Evolutionary conservation across 306 rosid species (phyloP).

Genomic region (Rosa rugosa): DNA sequence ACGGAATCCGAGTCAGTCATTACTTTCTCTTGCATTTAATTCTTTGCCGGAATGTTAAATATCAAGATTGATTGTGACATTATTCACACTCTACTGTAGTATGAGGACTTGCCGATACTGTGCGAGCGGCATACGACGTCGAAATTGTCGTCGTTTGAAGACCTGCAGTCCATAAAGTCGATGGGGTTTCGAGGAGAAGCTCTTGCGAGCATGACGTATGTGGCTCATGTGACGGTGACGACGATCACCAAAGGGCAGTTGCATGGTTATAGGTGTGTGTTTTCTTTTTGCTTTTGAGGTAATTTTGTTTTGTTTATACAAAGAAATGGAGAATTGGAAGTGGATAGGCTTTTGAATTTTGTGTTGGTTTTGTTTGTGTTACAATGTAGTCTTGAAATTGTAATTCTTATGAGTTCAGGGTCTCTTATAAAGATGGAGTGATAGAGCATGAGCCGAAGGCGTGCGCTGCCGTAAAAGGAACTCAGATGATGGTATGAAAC

Average conservation of each 20-base stretch:
- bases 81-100: slow-evolving; percentile 22
- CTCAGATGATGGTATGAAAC: slow-evolving; percentile 73
- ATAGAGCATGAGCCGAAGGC: slow-evolving; percentile 90
- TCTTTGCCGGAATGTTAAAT: not conserved
- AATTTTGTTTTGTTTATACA: not conserved
- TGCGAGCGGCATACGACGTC: slow-evolving; percentile 95
- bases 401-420: slow-evolving; percentile 45
- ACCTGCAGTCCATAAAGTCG: slow-evolving; percentile 69
- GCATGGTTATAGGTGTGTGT: slow-evolving; percentile 73
- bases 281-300: not conserved
- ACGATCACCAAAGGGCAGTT: slow-evolving; percentile 79
- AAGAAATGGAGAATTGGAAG: not conserved
- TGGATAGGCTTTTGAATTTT: not conserved
- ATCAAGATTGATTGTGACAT: not conserved
- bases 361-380: not conserved
- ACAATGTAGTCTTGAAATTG: not conserved
- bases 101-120: slow-evolving; percentile 73
- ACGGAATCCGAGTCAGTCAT: slow-evolving; percentile 66
- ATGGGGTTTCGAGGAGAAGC: slow-evolving; percentile 99
- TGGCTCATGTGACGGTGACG: slow-evolving; percentile 83
- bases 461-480: slow-evolving; percentile 97
- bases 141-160: slow-evolving; percentile 76
- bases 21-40: not conserved
- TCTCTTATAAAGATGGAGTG: slow-evolving; percentile 79
- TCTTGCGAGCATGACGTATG: slow-evolving; percentile 92